Conservation (phyloP, 2,329 filamentous ascomycete genomes). For the Emergomyces pasteurianus region DNA sequence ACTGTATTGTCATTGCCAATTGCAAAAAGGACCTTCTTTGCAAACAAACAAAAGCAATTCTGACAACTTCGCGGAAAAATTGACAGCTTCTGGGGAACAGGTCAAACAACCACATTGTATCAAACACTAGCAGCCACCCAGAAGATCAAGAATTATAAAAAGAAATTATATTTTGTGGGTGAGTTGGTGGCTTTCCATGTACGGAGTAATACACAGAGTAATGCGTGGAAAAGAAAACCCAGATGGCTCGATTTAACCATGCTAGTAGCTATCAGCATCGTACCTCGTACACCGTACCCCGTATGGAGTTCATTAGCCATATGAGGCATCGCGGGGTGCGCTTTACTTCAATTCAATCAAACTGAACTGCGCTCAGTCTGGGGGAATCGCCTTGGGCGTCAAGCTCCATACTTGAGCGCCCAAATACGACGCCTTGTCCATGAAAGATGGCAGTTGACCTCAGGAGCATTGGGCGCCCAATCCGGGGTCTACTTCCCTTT, state of each 20-base stretch:
- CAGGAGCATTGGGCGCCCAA: not conserved
- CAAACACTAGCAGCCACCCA: not conserved
- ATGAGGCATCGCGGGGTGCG: no score
- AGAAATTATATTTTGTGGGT: not conserved
- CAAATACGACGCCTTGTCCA: not conserved
- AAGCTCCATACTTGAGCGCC: not conserved
- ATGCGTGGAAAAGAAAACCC: no score
- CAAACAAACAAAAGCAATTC: not conserved
- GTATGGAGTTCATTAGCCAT: no score
- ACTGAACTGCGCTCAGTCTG: no score
- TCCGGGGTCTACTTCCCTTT: not conserved
- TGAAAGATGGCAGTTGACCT: no score
- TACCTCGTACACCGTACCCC: no score
- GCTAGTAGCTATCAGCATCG: no score
- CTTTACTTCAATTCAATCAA: no score
- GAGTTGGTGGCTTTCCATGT: not conserved
- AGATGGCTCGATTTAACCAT: no score
- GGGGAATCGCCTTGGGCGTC: no score
- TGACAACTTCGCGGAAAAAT: not conserved
- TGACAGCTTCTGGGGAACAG: not conserved
- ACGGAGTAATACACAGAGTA: no score
- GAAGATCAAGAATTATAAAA: not conserved
- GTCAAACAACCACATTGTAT: not conserved
- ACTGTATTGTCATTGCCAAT: not conserved
- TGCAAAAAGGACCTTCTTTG: not conserved